Conservation (phyloP, 225 moss, liverwort and hornwort species). For the Straminergon stramineum region DNA sequence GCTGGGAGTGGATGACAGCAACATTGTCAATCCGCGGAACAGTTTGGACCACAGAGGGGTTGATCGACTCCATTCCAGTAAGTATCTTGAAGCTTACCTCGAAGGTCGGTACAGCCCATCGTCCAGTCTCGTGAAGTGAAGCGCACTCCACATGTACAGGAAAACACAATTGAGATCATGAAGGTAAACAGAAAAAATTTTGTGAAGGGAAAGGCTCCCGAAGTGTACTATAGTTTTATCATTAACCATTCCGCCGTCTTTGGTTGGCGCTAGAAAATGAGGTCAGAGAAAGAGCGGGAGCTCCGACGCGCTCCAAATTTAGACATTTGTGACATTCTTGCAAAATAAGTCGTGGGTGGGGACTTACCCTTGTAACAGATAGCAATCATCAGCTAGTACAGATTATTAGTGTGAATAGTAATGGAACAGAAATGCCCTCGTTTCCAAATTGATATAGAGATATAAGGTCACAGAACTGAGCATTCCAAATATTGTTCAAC, state of each 20-base stretch:
- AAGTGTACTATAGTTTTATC: conserved; percentile 10
- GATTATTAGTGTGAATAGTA: background rate
- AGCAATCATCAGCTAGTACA: background rate
- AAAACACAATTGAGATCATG: background rate
- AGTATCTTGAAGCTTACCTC: conserved; percentile 25
- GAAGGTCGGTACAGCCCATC: conserved; percentile 19
- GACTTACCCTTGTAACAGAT: background rate
- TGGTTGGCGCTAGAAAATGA: conserved; percentile 2
- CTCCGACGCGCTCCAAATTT: background rate
- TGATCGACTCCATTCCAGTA: conserved; percentile 26
- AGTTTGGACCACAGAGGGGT: conserved; percentile 15
- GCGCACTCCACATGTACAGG: background rate
- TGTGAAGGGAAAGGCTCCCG: background rate
- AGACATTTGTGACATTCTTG: background rate
- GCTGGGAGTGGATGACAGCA: conserved; percentile 32
- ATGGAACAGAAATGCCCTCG: background rate
- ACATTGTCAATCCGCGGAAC: background rate
- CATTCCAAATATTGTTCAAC: background rate
- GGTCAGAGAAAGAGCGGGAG: conserved; percentile 31
- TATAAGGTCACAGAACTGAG: background rate
- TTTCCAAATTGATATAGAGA: background rate
- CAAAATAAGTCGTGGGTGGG: background rate
- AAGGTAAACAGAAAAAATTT: background rate
- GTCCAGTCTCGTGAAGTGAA: conserved; percentile 35
- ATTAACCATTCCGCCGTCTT: conserved; percentile 16